Evolutionary conservation across 176 grass and related monocot genomes (phyloP), one percentile per base, ranked within the genome.

Genomic region (Phyllostachys edulis): DNA sequence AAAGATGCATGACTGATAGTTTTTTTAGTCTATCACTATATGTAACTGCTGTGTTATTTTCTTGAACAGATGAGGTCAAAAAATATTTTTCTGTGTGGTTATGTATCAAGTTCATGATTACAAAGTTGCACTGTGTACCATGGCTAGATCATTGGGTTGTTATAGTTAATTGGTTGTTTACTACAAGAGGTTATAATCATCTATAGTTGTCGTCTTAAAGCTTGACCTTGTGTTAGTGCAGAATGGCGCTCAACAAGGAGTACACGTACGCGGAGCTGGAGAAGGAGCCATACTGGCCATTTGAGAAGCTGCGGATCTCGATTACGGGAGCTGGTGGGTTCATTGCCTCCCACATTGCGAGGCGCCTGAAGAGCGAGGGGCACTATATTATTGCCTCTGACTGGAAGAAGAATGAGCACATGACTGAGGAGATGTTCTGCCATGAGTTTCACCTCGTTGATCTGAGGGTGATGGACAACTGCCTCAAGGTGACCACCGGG

Each of bases 401-500:
- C 82, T 92, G 92, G 92, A 94, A 94, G 92, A 92, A 90, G 75
- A 94, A 94, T 2, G 92, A 92, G 21, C 92, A 94, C 84, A 92
- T 94, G 92, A 80, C 82, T 0, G 92, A 90, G 77, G 87, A 94
- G 26, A 92, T 94, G 92, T 94, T 94, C 82, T 94, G 92, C 78
- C 92, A 94, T 62, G 92, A 94, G 54, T 94, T 94, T 34, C 90
- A 94, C 74, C 83, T 94, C 61, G 92, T 69, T 50, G 90, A 94
- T 72, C 59, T 94, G 61, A 91, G 92, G 80, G 90, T 91, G 38
- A 87, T 91, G 89, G 89, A 83, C 60, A 87, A 91, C 49, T 87
- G 85, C 85, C 81, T 87, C 39, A 87, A 87, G 89, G 80, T 86
- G 34, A 90, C 84, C 78, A 46, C 29, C 0, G 89, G 79, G 29